These are phyloP conservation scores for Physcomitrium patens DNA, from an alignment of 225 moss, liverwort and hornwort genomes.

Conservation along the genomic window DNA sequence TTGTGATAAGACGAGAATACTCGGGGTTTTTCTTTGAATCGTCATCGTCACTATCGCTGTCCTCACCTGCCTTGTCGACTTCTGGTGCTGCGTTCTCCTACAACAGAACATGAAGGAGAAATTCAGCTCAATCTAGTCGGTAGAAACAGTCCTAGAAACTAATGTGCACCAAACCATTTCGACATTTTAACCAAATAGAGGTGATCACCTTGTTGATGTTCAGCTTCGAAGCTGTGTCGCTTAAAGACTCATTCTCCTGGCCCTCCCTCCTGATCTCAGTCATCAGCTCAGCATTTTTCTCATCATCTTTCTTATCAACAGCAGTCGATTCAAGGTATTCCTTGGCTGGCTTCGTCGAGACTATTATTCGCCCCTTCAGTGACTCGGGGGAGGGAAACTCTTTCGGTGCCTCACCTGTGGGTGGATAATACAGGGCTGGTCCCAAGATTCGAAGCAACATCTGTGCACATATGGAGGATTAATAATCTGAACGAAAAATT, in stretches of 20 bases:
- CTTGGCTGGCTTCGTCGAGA: slow-evolving; percentile 89
- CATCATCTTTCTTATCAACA: background rate
- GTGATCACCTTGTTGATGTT: slow-evolving; percentile 37
- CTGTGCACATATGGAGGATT: slow-evolving; percentile 29
- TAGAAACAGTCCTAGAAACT: background rate
- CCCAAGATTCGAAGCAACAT: slow-evolving; percentile 59
- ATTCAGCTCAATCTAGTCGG: background rate
- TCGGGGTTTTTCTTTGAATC: slow-evolving; percentile 52
- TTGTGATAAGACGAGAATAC: slow-evolving; percentile 75
- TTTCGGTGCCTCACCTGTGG: slow-evolving; percentile 28
- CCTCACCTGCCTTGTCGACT: slow-evolving; percentile 18
- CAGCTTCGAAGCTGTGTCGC: slow-evolving; percentile 44
- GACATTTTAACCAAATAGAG: background rate
- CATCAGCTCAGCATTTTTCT: background rate
- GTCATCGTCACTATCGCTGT: slow-evolving; percentile 37
- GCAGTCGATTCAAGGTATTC: slow-evolving; percentile 31
- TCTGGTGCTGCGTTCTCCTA: slow-evolving; percentile 30
- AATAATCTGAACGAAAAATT: too few species aligned
- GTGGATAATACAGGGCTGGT: slow-evolving; percentile 55
- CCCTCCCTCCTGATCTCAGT: slow-evolving; percentile 37
- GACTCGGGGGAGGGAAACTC: slow-evolving; percentile 73
- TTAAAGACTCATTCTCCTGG: slow-evolving; percentile 51
- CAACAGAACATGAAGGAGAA: background rate
- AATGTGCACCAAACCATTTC: background rate
- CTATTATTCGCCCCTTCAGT: slow-evolving; percentile 64